Evolutionary conservation across 345 rosid species (phyloP), one percentile per base, ranked within the genome.

Genomic region (Populus ilicifolia): DNA sequence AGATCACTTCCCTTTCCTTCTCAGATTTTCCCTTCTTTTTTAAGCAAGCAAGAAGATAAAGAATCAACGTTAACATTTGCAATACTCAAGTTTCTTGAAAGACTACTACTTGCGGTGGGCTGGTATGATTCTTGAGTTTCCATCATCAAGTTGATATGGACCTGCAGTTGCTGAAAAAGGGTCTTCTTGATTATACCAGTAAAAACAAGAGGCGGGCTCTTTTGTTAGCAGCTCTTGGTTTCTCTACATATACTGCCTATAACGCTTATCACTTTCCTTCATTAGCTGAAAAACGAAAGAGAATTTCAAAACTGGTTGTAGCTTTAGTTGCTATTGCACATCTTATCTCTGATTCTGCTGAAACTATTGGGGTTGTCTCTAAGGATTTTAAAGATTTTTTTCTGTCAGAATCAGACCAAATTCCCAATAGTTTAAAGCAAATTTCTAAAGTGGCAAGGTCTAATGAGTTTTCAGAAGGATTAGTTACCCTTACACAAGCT

Each of bases 391-490:
- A 87, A 14, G 80, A 50, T 36, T 91, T 87, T 75, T 81, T 89
- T 59, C 83, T 71, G 71, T 93, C 98, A 23, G 88, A 90, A 35
- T 89, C 90, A 1, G 91, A 95, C 73, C 87, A 87, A 81, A 86
- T 90, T 48, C 96, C 98, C 1, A 90, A 80, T 59, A 90, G 93
- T 78, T 78, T 92, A 21, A 92, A 85, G 72, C 98, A 93, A 83
- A 87, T 93, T 67, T 88, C 89, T 1, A 91, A 91, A 79, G 77
- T 93, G 64, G 83, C 87, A 0, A 81, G 69, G 68, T 93, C 96
- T 3, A 74, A 83, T 4, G 98, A 93, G 81, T 86, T 91, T 64
- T 86, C 89, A 1, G 82, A 78, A 29, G 83, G 87, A 2, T 52
- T 93, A 17, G 78, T 75, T 66, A 80, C 76, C 78, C 67, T 86